These are phyloP conservation scores for Saccharomycopsis selenospora DNA, from an alignment of 805 yeast species.

Conservation along the genomic window DNA sequence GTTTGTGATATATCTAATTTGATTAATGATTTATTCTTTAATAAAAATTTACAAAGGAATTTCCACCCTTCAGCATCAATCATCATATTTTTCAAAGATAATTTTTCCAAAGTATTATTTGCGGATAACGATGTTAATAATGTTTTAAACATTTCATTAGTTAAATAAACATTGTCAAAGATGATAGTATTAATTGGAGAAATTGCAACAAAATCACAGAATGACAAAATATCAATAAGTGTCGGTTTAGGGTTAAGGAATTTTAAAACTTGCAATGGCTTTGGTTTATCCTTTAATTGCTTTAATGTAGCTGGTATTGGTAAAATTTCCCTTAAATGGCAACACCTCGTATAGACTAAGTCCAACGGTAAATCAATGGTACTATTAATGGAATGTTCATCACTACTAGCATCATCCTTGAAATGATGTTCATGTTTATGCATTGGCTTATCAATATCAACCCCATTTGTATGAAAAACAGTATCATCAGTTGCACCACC, in stretches of 20 bases:
- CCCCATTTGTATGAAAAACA: slow-evolving; percentile 23
- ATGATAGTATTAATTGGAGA: slow-evolving; percentile 76
- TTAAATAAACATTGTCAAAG: slow-evolving; percentile 70
- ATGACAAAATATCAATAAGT: slow-evolving; percentile 76
- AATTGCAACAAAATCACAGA: slow-evolving; percentile 78
- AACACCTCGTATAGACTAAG: slow-evolving; percentile 80
- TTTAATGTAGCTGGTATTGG: slow-evolving; percentile 87
- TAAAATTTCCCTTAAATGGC: slow-evolving; percentile 83
- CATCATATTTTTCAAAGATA: slow-evolving; percentile 73
- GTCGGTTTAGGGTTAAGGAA: slow-evolving; percentile 84
- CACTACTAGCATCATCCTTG: slow-evolving; percentile 24
- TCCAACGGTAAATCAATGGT: slow-evolving; percentile 36
- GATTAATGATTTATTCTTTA: slow-evolving; percentile 50
- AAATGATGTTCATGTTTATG: slow-evolving; percentile 54
- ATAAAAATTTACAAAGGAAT: slow-evolving; percentile 64
- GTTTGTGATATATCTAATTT: slow-evolving; percentile 68
- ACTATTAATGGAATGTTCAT: slow-evolving; percentile 6
- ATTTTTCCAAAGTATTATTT: slow-evolving; percentile 58
- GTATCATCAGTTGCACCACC: slow-evolving; percentile 20
- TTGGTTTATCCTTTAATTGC: slow-evolving; percentile 66
- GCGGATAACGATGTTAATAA: slow-evolving; percentile 63
- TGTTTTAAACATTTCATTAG: slow-evolving; percentile 68
- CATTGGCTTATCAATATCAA: slow-evolving; percentile 67
- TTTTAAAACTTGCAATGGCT: slow-evolving; percentile 71
- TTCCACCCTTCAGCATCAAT: slow-evolving; percentile 73